phyloP scores from a whole-genome alignment of 345 rosid genomes.

The Syzygium oleosum region DNA sequence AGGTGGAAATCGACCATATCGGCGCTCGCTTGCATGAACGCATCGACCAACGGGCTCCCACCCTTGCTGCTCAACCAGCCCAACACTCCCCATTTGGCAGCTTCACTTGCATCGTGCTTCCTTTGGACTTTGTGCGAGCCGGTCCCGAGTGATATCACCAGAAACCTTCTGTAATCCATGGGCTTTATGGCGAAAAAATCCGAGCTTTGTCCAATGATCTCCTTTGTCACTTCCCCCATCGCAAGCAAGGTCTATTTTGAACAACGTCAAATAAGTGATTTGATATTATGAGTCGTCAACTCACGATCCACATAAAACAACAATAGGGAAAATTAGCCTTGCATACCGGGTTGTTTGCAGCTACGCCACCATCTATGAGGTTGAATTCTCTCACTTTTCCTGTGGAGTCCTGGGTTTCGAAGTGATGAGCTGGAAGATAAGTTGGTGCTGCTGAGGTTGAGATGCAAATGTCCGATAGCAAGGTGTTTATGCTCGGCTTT shows the following conservation, averaged over 20 bases:
- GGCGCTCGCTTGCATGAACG: constrained; percentile 12
- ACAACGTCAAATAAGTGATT: neutral
- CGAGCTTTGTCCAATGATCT: neutral
- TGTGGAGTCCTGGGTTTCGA: constrained; percentile 4
- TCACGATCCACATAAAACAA: neutral
- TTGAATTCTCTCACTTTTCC: constrained; percentile 10
- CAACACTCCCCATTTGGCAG: constrained; percentile 23
- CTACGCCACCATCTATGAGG: constrained; percentile 28
- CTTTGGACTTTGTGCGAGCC: constrained; percentile 8
- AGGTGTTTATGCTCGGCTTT: neutral
- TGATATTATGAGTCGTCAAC: neutral
- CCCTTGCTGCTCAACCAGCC: constrained; percentile 13
- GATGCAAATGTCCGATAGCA: constrained; percentile 18
- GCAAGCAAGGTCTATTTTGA: constrained; percentile 10
- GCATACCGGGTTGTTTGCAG: constrained; percentile 26
- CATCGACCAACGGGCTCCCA: constrained; percentile 10
- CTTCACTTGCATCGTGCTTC: constrained; percentile 7
- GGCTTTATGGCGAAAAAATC: constrained; percentile 6
- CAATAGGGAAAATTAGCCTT: neutral
- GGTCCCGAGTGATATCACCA: constrained; percentile 19
- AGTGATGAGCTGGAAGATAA: constrained; percentile 18
- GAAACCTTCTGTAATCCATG: constrained; percentile 2
- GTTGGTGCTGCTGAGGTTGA: constrained; percentile 23
- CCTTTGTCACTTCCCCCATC: constrained; percentile 12
- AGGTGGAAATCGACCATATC: constrained; percentile 23